Evolutionary conservation across 495 filamentous ascomycete genomes (phyloP), one percentile per base, ranked within the genome.

Genomic region (Neurospora hispaniola): DNA sequence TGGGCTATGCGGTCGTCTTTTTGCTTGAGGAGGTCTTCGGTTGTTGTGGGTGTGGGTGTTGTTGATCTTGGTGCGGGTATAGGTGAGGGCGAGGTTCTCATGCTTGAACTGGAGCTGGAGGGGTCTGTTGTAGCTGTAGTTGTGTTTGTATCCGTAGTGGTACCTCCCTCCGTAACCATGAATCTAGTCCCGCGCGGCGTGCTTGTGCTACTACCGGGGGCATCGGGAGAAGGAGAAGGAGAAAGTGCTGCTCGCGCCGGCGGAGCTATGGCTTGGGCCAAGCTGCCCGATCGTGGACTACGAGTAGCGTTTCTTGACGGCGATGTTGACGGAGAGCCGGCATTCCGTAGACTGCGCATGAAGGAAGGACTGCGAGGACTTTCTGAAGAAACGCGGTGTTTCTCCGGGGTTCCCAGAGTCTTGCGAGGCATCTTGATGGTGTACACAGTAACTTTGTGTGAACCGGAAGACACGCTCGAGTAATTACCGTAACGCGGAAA

Each of bases 1-100:
- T 80, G 75, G 1, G 80, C 78, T 72, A 88, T 86, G 70, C 80
- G 80, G 69, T 75, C 75, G 75, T 86, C 83, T 59, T 81, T 80
- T 46, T 82, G 78, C 70, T 74, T 79, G 70, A 82, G 75, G 54
- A 80, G 71, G 20, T 77, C 76, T 12, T 74, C 78, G 20, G 48
- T 27, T 73, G 77, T 74, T 42, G 77, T 18, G 11, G 42, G 5
- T 18, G 42, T 23, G 10, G 71, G 40, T 43, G 69, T 62, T 73
- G 66, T 42, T 72, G 62, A 27, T 38, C 43, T 43, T 18, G 40
- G 9, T 44, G 69, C 4, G 20, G 42, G 6, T 69, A 42, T 31
- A 12, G 38, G 40, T 11, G 69, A 43, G 18, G 71, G 69, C 16
- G 70, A 54, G 9, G 48, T 18, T 20, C 18, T 40, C 31, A 38